Evolutionary conservation across 1,284 basidiomycete genomes (phyloP), one percentile per base, ranked within the genome.

Genomic region (Papiliotrema terrestris): DNA sequence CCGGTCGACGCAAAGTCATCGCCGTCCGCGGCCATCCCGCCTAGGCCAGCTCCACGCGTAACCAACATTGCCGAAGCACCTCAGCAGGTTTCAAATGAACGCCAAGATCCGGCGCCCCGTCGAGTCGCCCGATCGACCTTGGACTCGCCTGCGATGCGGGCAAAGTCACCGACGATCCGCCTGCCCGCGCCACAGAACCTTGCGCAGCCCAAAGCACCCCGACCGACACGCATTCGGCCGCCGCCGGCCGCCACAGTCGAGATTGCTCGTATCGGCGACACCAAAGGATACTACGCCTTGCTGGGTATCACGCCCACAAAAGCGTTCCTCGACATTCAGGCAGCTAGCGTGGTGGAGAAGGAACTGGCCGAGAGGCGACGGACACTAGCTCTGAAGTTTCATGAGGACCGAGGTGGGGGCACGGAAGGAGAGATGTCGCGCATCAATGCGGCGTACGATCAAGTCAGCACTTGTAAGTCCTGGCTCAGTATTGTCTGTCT

Each of bases 251-350:
- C 38, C 22, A 14, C 38, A n/a, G 6, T 35, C 17, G 15, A 47
- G 2, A 20, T 41, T 17, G 15, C 39, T 20, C 39, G 39, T 8
- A 19, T 62, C 11, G 38, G 48, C 9, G 60, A 62, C 37, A 47
- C 36, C 19, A 37, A 45, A 25, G 52, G 53, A 0, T 58, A 55
- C 41, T 65, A 65, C 43, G 26, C 26, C 14, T 15, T n/a, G 2
- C 48, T 62, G 1, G 56, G 55, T 9, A 26, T 65, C 32, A 29
- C 25, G 26, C 51, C 49, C 5, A 47, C 49, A 2, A n/a, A 19
- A 14, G 47, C 54, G 4, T 49, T 49, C 19, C 32, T 64, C 41
- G 36, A 41, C 41, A 32, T 44, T 22, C 8, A 26, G 15, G 51
- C 53, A 37, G 46, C 53, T 15, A 47, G 19, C n/a, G 32, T 23